A percentile compares a stretch with the other conserved stretches of the same genome.
These are phyloP conservation scores for Astrothelium macrocarpum DNA, from an alignment of 495 filamentous ascomycete genomes.

Conservation along the genomic window DNA sequence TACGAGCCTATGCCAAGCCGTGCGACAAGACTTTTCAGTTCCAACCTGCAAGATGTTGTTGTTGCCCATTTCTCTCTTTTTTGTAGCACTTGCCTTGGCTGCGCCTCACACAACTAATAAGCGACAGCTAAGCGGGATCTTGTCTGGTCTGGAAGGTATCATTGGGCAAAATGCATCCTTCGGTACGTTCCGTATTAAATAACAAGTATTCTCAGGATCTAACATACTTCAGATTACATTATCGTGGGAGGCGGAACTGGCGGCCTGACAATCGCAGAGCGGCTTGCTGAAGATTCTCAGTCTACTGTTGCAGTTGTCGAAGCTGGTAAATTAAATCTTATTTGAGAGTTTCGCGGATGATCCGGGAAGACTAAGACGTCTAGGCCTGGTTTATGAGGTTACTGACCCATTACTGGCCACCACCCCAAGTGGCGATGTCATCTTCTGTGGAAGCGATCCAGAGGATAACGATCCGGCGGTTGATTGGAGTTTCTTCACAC, in stretches of 20 bases:
- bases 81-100: background rate
- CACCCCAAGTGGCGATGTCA: background rate
- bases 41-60: no score
- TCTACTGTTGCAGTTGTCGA: conserved; percentile 11
- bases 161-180: background rate
- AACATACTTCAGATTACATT: conserved; percentile 15
- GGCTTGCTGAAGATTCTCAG: conserved; percentile 7
- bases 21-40: no score
- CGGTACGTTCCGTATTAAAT: background rate
- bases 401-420: background rate
- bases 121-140: background rate
- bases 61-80: background rate
- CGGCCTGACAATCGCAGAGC: conserved; percentile 6
- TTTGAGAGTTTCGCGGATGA: no score
- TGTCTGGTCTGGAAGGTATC: background rate
- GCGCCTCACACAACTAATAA: background rate
- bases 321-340: background rate
- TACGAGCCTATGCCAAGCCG: no score
- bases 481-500: conserved; percentile 21
- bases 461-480: conserved; percentile 17
- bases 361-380: background rate
- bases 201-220: conserved; percentile 1
- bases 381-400: background rate
- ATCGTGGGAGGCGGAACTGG: conserved; percentile 23
- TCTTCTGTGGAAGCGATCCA: background rate